A percentile compares a stretch with the other conserved stretches of the same genome.
These are phyloP conservation scores for Dothidotthia symphoricarpi DNA, from an alignment of 2,329 filamentous ascomycete species.

Conservation along the genomic window DNA sequence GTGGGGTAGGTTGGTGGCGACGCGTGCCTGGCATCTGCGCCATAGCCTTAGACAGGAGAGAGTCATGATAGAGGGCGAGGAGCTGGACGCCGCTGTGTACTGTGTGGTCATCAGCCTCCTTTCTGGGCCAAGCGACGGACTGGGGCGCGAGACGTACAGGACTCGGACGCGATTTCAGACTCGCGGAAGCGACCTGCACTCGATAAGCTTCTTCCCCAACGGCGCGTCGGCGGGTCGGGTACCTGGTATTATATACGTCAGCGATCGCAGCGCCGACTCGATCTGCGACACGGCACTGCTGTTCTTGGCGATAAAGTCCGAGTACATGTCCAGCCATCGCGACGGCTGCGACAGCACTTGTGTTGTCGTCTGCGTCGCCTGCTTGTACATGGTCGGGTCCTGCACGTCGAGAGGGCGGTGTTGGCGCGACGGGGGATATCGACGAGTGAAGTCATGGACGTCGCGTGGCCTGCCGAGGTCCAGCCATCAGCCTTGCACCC, in stretches of 20 bases:
- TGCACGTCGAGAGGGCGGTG: constrained; percentile 20
- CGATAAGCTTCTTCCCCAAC: no score
- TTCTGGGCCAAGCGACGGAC: constrained; percentile 4
- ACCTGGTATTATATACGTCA: constrained; percentile 96
- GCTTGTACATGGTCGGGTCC: constrained; percentile 36
- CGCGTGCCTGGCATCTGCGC: constrained; percentile 55
- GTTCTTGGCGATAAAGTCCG: constrained; percentile 93
- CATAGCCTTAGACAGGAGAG: constrained; percentile 68
- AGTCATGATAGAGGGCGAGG: constrained; percentile 89
- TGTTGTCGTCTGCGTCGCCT: constrained; percentile 42
- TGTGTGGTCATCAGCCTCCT: constrained; percentile 31
- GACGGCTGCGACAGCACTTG: constrained; percentile 59
- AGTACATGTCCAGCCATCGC: constrained; percentile 70
- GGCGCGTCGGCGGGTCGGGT: constrained; percentile 2
- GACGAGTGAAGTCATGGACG: constrained; percentile 25
- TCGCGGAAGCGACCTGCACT: constrained; percentile 75
- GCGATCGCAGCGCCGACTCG: constrained; percentile 83
- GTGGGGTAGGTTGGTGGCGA: constrained; percentile 55
- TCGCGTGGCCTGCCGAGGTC: constrained; percentile 35
- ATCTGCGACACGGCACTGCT: constrained; percentile 91
- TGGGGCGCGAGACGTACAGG: constrained; percentile 51
- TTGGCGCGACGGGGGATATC: constrained; percentile 22
- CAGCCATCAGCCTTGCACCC: constrained; percentile 4
- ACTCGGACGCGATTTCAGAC: constrained; percentile 92
- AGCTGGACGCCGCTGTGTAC: constrained; percentile 86